Evolutionary conservation across 2,329 filamentous ascomycete genomes (phyloP).

Genomic region (Colletotrichum tanaceti): DNA sequence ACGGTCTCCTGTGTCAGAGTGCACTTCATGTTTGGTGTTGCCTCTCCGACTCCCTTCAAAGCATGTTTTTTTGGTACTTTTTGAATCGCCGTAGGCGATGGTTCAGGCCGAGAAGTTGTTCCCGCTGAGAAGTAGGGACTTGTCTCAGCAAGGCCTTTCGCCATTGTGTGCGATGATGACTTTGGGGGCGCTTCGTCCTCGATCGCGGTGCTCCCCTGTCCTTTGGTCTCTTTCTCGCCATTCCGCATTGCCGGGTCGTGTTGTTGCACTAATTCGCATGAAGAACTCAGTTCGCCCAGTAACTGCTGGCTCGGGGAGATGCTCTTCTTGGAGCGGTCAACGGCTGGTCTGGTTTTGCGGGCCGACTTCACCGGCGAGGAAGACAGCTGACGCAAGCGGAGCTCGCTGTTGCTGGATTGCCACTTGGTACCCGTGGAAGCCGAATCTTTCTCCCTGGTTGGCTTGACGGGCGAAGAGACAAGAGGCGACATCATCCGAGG

Average conservation of each 20-base stretch:
- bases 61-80: neutral
- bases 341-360: neutral
- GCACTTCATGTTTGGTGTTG: slow-evolving; percentile 20
- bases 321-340: slow-evolving; percentile 3
- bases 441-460: neutral
- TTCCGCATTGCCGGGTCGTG: neutral
- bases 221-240: neutral
- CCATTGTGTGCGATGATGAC: neutral
- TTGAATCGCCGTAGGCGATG: neutral
- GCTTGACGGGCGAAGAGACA: slow-evolving; percentile 5
- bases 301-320: slow-evolving; percentile 25
- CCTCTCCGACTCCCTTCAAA: neutral
- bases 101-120: neutral
- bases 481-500: neutral
- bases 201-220: slow-evolving; percentile 1
- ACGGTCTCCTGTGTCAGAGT: slow-evolving; percentile 15
- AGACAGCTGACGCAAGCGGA: slow-evolving; percentile 11
- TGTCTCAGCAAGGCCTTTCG: neutral
- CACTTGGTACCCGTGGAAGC: neutral
- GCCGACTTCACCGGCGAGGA: slow-evolving; percentile 16
- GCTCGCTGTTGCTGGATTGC: slow-evolving; percentile 3
- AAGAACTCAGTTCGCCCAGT: slow-evolving; percentile 15
- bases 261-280: neutral
- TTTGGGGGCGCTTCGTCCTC: slow-evolving; percentile 7
- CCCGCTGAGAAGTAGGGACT: slow-evolving; percentile 16